Percentiles rank a stretch among this genome's conserved stretches.
Evolutionary conservation across 2,329 filamentous ascomycete genomes (phyloP).

Genomic region (Fusarium fracticaudum): DNA sequence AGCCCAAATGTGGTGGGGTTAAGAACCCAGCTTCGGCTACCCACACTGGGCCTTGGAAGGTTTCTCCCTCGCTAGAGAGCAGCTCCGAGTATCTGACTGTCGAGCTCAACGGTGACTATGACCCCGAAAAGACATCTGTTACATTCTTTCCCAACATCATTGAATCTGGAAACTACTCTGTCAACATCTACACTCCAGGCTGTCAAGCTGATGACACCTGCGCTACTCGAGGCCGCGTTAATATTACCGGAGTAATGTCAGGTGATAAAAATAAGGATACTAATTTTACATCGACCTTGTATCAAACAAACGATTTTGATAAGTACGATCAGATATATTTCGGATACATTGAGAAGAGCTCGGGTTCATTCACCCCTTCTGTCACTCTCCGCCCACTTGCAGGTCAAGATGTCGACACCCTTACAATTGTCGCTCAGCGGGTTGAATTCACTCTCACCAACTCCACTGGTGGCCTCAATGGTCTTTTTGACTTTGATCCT

Average conservation of each 20-base stretch:
- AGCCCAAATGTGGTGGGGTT: constrained; percentile 78
- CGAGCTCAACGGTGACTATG: constrained; percentile 65
- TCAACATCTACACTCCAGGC: constrained; percentile 92
- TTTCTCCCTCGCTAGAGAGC: constrained; percentile 74
- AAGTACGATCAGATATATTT: constrained; percentile 95
- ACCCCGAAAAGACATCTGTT: constrained; percentile 71
- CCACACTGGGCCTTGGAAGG: constrained; percentile 77
- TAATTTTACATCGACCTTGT: constrained; percentile 71
- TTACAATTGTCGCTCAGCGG: constrained; percentile 89
- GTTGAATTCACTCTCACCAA: constrained; percentile 80
- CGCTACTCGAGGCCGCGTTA: constrained; percentile 78
- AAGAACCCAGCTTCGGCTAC: constrained; percentile 72
- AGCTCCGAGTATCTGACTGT: constrained; percentile 81
- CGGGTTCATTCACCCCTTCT: constrained; percentile 77
- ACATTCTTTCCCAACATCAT: constrained; percentile 85
- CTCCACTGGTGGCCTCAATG: constrained; percentile 84
- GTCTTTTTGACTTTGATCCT: constrained; percentile 89
- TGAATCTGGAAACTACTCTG: constrained; percentile 89
- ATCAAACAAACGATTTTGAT: constrained; percentile 94
- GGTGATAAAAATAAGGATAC: constrained; percentile 54
- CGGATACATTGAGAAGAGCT: constrained; percentile 82
- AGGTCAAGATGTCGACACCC: constrained; percentile 67
- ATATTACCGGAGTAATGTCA: constrained; percentile 79
- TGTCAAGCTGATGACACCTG: constrained; percentile 85
- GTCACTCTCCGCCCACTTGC: constrained; percentile 79